Percentiles rank a stretch among this genome's conserved stretches.
These are phyloP conservation scores for Cryphonectria naterciae DNA, from an alignment of 2,329 filamentous ascomycete species.

Conservation along the genomic window DNA sequence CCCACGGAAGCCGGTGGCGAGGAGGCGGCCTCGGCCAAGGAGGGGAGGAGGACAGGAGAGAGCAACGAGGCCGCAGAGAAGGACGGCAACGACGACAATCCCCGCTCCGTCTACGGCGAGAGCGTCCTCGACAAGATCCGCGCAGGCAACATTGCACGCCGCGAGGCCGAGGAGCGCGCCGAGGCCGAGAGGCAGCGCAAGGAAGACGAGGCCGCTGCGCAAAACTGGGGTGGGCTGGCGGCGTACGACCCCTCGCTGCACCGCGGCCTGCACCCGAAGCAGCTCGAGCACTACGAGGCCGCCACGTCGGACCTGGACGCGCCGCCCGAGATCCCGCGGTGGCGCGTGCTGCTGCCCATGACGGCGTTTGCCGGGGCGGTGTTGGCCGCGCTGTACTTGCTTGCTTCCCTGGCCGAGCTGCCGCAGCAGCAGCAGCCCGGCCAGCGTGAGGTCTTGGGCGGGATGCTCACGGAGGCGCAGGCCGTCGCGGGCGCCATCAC, in stretches of 20 bases:
- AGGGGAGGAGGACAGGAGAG: constrained; percentile 29
- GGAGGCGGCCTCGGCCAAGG: constrained; percentile 19
- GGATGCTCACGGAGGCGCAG: constrained; percentile 59
- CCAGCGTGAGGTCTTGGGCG: not conserved
- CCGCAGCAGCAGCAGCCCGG: not conserved
- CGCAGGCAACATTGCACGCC: constrained; percentile 54
- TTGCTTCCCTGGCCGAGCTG: constrained; percentile 39
- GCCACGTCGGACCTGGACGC: constrained; percentile 55
- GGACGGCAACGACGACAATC: constrained; percentile 39
- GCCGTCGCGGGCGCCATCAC: constrained; percentile 69
- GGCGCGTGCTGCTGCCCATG: constrained; percentile 60
- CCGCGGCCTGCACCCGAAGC: constrained; percentile 36
- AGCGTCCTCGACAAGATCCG: constrained; percentile 62
- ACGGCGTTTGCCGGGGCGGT: constrained; percentile 52
- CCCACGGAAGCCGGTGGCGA: constrained; percentile 32
- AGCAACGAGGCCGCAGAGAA: constrained; percentile 33
- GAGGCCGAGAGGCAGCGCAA: constrained; percentile 45
- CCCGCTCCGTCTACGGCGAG: constrained; percentile 56
- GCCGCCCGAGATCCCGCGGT: constrained; percentile 55
- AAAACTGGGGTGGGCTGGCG: constrained; percentile 47
- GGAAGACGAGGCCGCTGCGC: constrained; percentile 46
- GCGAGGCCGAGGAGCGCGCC: constrained; percentile 50
- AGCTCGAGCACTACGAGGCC: constrained; percentile 48
- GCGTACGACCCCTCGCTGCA: constrained; percentile 31
- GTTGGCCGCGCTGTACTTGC: constrained; percentile 46